phyloP scores from a whole-genome alignment of 2,329 filamentous ascomycete genomes.

The Rutstroemia sp. region DNA sequence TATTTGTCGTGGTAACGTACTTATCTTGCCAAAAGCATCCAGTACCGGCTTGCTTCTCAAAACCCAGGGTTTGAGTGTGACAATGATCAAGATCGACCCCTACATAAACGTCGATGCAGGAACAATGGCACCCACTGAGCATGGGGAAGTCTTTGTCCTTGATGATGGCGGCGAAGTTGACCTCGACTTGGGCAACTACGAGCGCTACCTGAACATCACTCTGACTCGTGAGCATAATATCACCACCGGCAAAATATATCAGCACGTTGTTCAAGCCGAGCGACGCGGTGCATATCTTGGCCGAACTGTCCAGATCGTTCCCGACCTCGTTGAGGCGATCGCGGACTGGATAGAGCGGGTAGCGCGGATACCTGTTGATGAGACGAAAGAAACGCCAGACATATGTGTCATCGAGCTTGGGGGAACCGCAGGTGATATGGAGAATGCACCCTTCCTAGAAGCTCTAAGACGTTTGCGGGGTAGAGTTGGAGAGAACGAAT shows the following conservation, averaged over 20 bases:
- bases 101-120: constrained; percentile 64
- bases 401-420: constrained; percentile 65
- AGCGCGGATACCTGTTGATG: constrained; percentile 77
- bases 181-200: constrained; percentile 68
- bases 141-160: constrained; percentile 85
- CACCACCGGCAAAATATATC: constrained; percentile 94
- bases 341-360: constrained; percentile 89
- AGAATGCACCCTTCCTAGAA: constrained; percentile 81
- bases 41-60: constrained; percentile 70
- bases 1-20: too few species aligned
- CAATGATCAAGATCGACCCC: constrained; percentile 62
- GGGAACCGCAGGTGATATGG: constrained; percentile 72
- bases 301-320: constrained; percentile 85
- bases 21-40: constrained; percentile 42
- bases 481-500: constrained; percentile 67
- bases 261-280: constrained; percentile 70
- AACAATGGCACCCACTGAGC: constrained; percentile 37
- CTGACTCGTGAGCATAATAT: constrained; percentile 62
- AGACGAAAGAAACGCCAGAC: constrained; percentile 73
- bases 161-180: constrained; percentile 74
- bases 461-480: constrained; percentile 73
- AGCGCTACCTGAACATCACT: constrained; percentile 35
- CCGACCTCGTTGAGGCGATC: constrained; percentile 85
- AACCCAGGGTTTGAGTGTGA: constrained; percentile 68
- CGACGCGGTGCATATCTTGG: constrained; percentile 67